Base-by-base conservation (phyloP, 139 green algal species). In the Chlorella vulgaris region DNA sequence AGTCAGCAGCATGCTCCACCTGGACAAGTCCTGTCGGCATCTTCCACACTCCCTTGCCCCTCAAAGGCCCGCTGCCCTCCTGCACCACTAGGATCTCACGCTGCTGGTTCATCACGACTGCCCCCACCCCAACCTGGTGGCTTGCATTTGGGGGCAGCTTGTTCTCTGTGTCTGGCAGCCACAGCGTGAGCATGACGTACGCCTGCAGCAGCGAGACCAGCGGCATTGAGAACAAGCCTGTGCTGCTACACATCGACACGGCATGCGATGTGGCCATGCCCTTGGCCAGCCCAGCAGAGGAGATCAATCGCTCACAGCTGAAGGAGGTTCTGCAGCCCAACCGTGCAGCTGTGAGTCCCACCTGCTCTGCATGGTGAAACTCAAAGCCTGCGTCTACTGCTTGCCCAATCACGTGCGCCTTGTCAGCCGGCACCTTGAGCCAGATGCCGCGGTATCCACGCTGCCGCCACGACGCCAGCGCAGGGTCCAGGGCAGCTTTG, bases 101-200 rank as follows among this genome's bases (percentile, higher is more conserved):
- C 26, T 42, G 50, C 18, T 83, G 81, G 76, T 97, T 94, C 5
- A 95, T 51, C n/a, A 97, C 93, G 77, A 95, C 93, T 0, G 91
- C 92, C 28, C 94, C 94, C 24, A 98, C 86, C 2, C 94, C 94
- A 2, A 97, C 93, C 87, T 96, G 93, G 71, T 96, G 92, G 1
- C 88, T 93, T 1, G 94, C 93, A 75, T 95, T 95, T 31, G 94
- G 85, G 2, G 94, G 93, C 61, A 97, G 82, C 4, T 82, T 92
- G 81, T 74, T 82, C 22, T 84, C 77, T 26, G 24, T 33, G 22
- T 90, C 63, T 13, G 87, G 87, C 73, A 97, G 84, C 92, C 93
- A 97, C 6, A 78, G 75, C 0, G 91, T 93, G 68, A 96, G 82
- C 93, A 96, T 96, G 29, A 96, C 65, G 40, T 95, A 92, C 15